These are phyloP conservation scores for Anastatica hierochuntica DNA, from an alignment of 345 rosid species.

Conservation along the genomic window DNA sequence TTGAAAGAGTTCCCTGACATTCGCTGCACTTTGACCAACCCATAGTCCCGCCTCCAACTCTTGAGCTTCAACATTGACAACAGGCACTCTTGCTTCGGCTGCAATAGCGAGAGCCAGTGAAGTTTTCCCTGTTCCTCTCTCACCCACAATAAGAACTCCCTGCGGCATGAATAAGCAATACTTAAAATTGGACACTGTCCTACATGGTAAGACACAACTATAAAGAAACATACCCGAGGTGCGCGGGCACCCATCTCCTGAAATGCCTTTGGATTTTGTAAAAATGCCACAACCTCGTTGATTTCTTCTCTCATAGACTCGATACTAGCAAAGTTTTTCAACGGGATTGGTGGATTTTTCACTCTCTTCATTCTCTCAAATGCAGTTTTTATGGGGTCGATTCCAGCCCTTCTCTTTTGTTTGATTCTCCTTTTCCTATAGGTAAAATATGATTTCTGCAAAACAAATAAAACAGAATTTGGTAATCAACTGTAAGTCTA, in stretches of 20 bases:
- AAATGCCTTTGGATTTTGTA: conserved; percentile 84
- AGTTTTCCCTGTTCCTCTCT: conserved; percentile 94
- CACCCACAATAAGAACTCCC: conserved; percentile 98
- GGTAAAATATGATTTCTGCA: conserved; percentile 66
- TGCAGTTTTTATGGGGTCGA: conserved; percentile 81
- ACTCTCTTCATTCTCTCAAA: conserved; percentile 96
- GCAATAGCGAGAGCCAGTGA: conserved; percentile 89
- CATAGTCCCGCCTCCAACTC: conserved; percentile 94
- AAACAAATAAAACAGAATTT: not conserved
- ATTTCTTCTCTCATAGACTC: conserved; percentile 97
- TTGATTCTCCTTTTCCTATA: conserved; percentile 46
- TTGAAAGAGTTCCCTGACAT: conserved; percentile 93
- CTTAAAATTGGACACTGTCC: not conserved
- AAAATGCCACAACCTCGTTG: conserved; percentile 89
- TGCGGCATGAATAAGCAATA: conserved; percentile 29
- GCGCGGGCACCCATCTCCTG: conserved; percentile 96
- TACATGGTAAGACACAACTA: conserved; percentile 3
- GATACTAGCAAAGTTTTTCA: conserved; percentile 80
- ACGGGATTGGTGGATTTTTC: conserved; percentile 87
- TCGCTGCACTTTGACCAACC: conserved; percentile 99
- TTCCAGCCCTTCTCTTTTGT: conserved; percentile 64
- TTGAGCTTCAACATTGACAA: conserved; percentile 77
- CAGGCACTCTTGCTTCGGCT: conserved; percentile 94
- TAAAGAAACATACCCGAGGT: conserved; percentile 59
- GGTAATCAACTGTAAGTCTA: conserved; percentile 1